Percentiles rank a stretch among this genome's conserved stretches.
phyloP scores from a whole-genome alignment of 192 early-diverging fungal species.

The Podila horticola region DNA sequence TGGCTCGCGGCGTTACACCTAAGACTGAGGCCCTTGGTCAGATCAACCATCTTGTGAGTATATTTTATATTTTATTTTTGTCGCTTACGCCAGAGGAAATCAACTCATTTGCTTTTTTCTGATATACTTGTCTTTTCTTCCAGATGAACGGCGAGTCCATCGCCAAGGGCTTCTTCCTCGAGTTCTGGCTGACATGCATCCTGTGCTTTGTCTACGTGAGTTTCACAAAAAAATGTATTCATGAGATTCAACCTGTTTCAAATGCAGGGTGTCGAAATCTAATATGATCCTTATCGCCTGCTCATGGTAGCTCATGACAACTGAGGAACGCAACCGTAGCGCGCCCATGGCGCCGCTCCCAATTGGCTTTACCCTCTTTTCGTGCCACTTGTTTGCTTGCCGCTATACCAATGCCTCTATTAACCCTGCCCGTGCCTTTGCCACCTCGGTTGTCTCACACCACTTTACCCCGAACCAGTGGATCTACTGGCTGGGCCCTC shows the following conservation, averaged over 20 bases:
- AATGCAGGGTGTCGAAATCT: not conserved
- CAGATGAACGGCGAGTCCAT: slow-evolving; percentile 11
- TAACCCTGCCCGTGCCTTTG: slow-evolving; percentile 75
- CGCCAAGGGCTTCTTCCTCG: slow-evolving; percentile 22
- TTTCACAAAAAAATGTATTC: not conserved
- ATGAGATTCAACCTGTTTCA: no score
- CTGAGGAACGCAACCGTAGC: slow-evolving; percentile 14
- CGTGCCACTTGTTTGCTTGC: slow-evolving; percentile 21
- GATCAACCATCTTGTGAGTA: slow-evolving; percentile 16
- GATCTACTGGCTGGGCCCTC: slow-evolving; percentile 70
- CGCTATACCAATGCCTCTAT: slow-evolving; percentile 60
- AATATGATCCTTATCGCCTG: not conserved
- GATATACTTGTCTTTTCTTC: not conserved
- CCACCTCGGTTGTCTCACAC: slow-evolving; percentile 62
- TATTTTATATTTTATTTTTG: not conserved
- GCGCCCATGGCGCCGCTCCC: slow-evolving; percentile 20
- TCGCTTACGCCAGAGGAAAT: not conserved
- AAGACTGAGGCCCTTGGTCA: not conserved
- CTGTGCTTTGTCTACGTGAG: slow-evolving; percentile 21
- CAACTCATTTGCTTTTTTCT: not conserved
- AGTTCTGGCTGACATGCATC: slow-evolving; percentile 26
- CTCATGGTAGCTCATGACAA: slow-evolving; percentile 17
- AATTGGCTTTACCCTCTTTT: slow-evolving; percentile 31
- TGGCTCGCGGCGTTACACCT: slow-evolving; percentile 27
- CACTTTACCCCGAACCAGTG: slow-evolving; percentile 61